These are phyloP conservation scores for Quercus gilva DNA, from an alignment of 306 rosid species.

Conservation along the genomic window DNA sequence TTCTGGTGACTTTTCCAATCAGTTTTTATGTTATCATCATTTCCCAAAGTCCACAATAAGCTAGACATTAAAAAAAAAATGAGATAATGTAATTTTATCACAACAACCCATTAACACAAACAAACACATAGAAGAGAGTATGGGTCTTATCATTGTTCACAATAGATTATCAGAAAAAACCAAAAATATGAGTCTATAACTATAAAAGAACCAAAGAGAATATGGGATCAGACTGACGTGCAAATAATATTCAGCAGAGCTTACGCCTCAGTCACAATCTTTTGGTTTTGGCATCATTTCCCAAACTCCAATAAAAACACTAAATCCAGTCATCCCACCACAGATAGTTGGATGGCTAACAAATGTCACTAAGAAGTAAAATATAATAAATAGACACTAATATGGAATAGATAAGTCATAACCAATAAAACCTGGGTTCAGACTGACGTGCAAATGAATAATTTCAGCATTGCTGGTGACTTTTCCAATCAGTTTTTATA, in stretches of 20 bases:
- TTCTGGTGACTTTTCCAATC: not conserved
- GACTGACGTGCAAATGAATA: constrained; percentile 23
- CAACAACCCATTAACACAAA: not conserved
- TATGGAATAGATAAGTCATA: not conserved
- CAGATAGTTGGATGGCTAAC: too few relatives aligned
- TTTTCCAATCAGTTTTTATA: not conserved
- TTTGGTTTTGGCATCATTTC: constrained; percentile 18
- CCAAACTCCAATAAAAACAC: not conserved
- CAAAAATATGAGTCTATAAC: too few relatives aligned
- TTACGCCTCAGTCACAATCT: not conserved
- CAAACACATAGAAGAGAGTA: not conserved
- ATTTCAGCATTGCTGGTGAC: constrained; percentile 15
- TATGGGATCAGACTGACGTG: constrained; percentile 37
- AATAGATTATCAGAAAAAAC: too few relatives aligned
- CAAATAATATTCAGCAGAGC: constrained; percentile 24
- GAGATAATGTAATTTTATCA: too few relatives aligned
- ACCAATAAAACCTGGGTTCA: too few relatives aligned
- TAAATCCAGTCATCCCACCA: not conserved
- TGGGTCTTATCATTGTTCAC: not conserved
- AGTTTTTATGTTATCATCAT: not conserved
- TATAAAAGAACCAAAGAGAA: not conserved
- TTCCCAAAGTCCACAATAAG: not conserved
- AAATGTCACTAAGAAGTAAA: too few relatives aligned
- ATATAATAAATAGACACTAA: too few relatives aligned
- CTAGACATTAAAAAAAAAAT: not conserved